Evolutionary conservation across 2,329 filamentous ascomycete genomes (phyloP), one percentile per base, ranked within the genome.

Genomic region (Colletotrichum sp.): DNA sequence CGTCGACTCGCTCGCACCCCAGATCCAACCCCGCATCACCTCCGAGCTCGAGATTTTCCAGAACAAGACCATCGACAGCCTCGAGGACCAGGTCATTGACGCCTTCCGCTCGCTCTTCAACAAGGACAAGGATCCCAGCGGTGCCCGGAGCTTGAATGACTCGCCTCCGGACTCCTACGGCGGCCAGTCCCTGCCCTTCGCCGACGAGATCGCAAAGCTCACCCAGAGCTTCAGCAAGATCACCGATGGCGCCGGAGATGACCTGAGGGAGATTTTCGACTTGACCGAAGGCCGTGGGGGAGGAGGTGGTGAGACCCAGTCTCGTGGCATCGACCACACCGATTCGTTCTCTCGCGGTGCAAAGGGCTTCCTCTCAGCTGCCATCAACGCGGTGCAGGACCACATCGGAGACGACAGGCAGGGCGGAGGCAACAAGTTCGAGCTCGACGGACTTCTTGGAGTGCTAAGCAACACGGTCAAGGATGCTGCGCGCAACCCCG

Each of bases 1-100:
- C 66, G 86, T 88, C 80, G 86, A 88, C 82, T 87, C 86, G 1
- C 85, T 88, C 6, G 85, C 85, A 3, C 86, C 86, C 8, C 85
- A 88, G 78, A 87, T 88, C 70, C 85, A 87, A 76, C 86, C 87
- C 80, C 86, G 85, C 83, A 87, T 88, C 80, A 81, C 85, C 16
- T 74, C 82, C 16, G 87, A 88, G 81, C 83, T 88, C 64, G 85
- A 88, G 66, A 76, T 79, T 8, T 88, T 88, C 76, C 87, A 88
- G 77, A 79, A 82, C 67, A 86, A 86, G 80, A 88, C 87, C 76
- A 86, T 88, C 79, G 86, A 88, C 79, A 84, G 81, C 21, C 78
- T 88, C n/a, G 87, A 88, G 76, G 79, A 80, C n/a, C 84, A 88
- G 77, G 83, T 88, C 75, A 77, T 88, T 75, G 83, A 87, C 55